These are phyloP conservation scores for Xerocomellus intermedius DNA, from an alignment of 768 basidiomycete species.

Conservation along the genomic window DNA sequence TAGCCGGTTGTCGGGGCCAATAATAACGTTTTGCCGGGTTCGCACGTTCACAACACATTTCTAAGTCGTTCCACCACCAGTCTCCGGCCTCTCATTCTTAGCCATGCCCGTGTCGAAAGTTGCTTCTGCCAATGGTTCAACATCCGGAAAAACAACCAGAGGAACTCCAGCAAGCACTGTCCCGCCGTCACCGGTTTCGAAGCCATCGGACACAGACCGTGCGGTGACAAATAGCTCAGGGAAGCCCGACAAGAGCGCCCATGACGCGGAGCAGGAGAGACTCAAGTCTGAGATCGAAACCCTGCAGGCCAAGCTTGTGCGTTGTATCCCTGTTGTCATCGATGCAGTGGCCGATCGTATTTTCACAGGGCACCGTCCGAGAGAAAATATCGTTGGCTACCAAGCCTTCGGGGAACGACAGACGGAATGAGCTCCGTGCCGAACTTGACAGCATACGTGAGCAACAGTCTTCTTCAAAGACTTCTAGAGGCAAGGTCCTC, in stretches of 20 bases:
- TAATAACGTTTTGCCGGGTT: slow-evolving; percentile 6
- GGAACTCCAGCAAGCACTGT: slow-evolving; percentile 27
- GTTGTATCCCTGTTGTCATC: slow-evolving; percentile 32
- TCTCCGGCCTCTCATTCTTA: slow-evolving; percentile 15
- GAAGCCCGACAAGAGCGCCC: slow-evolving; percentile 82
- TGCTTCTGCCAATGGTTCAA: slow-evolving; percentile 49
- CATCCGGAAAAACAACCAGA: slow-evolving; percentile 28
- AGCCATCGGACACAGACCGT: slow-evolving; percentile 19
- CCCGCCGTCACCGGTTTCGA: slow-evolving; percentile 28
- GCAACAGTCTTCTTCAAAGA: slow-evolving; percentile 77
- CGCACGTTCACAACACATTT: slow-evolving; percentile 21
- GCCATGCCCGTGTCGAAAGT: slow-evolving; percentile 47
- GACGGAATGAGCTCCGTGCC: slow-evolving; percentile 65
- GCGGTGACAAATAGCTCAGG: slow-evolving; percentile 36
- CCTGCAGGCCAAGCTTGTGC: slow-evolving; percentile 75
- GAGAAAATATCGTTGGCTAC: slow-evolving; percentile 70
- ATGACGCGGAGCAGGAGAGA: slow-evolving; percentile 81
- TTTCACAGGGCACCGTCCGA: slow-evolving; percentile 58
- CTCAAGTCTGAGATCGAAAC: slow-evolving; percentile 83
- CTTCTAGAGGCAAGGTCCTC: slow-evolving; percentile 61
- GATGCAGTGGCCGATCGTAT: background rate
- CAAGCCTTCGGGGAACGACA: slow-evolving; percentile 67
- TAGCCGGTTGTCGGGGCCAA: background rate
- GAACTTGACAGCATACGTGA: slow-evolving; percentile 80
- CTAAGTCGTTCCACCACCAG: slow-evolving; percentile 29